Evolutionary conservation across 2,329 filamentous ascomycete species (phyloP), one percentile per base, ranked within the genome.

Genomic region (Juglanconis oblonga): DNA sequence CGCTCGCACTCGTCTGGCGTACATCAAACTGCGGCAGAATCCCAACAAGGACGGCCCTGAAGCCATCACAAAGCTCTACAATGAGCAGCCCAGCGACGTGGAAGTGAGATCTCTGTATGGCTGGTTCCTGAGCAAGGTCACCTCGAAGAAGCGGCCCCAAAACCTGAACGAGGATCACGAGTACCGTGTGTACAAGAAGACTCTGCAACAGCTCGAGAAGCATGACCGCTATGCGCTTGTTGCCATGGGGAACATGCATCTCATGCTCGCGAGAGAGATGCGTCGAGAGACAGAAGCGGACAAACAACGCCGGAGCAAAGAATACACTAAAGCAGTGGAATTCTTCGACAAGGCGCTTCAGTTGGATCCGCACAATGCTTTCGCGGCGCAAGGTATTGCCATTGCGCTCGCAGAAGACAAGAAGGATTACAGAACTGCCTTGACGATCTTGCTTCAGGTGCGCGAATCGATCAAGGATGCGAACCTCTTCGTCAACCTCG

Each of bases 311-410:
- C 88, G 93, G 56, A 90, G 88, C 59, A 90, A 89, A 67, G 89
- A 87, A 63, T 99, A 98, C 71, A 87, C 88, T 71, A 92, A 94
- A 66, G 93, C 95, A 0, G 93, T 98, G 10, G 96, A 99, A 72
- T 99, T 99, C 76, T 99, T 97, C 68, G 95, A 98, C 72, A 99
- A 99, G 77, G 94, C 94, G 4, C 79, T 99, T 29, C 92, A 96
- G 64, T 79, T 99, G n/a, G 95, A 99, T 69, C 87, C 92, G 0
- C 92, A 89, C 77, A 99, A 98, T 67, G 94, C 95, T 0, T 97
- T 96, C 72, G 96, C 96, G 7, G 95, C 95, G 2, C 95, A 99
- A 72, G 95, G 96, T 62, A 87, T 99, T 65, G 95, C 91, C 13
- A 98, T 99, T 70, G 93, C 94, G 8, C 80, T 99, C 33, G 88